Evolutionary conservation across 257 asterid genomes (phyloP).

Genomic region (Osmanthus fragrans): DNA sequence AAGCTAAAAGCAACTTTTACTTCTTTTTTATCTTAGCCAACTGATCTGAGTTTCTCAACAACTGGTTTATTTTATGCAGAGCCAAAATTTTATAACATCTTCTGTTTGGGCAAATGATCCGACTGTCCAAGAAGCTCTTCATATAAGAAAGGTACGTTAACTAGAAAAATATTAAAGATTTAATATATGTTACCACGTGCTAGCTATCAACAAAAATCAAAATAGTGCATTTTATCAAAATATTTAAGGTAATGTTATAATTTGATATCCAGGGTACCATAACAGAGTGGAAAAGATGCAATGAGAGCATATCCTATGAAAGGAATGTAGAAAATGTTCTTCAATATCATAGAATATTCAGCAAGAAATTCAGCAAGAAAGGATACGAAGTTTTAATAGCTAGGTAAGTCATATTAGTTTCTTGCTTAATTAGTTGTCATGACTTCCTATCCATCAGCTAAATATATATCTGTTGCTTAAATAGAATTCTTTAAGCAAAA

Average conservation of each 20-base stretch:
- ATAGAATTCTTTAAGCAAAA: too few species aligned
- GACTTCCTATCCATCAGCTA: too few species aligned
- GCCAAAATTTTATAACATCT: slow-evolving; percentile 26
- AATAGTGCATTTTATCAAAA: too few species aligned
- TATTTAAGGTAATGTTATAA: not conserved
- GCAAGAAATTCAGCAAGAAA: slow-evolving; percentile 18
- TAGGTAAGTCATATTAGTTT: slow-evolving; percentile 23
- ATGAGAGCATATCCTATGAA: slow-evolving; percentile 18
- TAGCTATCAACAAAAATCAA: too few species aligned
- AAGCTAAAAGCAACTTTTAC: not conserved
- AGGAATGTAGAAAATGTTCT: slow-evolving; percentile 15
- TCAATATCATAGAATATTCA: slow-evolving; percentile 24
- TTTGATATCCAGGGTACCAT: slow-evolving; percentile 32
- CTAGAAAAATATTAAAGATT: too few species aligned
- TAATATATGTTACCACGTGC: too few species aligned
- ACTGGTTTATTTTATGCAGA: slow-evolving; percentile 17
- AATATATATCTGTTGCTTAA: too few species aligned
- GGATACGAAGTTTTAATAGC: slow-evolving; percentile 37
- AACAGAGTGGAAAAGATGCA: slow-evolving; percentile 28
- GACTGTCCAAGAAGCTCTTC: slow-evolving; percentile 22
- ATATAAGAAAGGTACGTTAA: slow-evolving; percentile 31
- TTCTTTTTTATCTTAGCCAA: not conserved
- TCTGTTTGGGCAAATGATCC: slow-evolving; percentile 38
- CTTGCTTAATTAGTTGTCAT: too few species aligned
- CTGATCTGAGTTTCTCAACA: not conserved